These are phyloP conservation scores for Quercus gilva DNA, from an alignment of 306 rosid species.

Conservation along the genomic window DNA sequence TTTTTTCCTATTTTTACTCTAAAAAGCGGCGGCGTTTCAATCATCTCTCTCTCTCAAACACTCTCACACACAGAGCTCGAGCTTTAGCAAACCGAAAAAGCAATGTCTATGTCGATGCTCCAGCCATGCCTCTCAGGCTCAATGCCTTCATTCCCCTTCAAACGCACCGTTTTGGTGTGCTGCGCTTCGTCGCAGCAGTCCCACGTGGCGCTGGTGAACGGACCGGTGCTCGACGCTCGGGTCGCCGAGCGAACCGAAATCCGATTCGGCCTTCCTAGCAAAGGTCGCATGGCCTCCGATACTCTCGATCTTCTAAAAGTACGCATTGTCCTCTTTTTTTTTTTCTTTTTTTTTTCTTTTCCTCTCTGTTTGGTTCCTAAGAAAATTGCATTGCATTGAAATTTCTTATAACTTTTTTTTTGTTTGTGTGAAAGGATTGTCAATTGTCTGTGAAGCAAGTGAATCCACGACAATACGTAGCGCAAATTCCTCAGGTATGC, in stretches of 20 bases:
- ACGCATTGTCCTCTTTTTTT: neutral
- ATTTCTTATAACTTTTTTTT: neutral
- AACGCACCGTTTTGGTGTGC: too few species aligned
- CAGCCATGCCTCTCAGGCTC: too few species aligned
- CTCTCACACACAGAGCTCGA: too few species aligned
- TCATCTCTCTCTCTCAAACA: too few species aligned
- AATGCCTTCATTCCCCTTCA: too few species aligned
- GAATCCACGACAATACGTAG: conserved; percentile 85
- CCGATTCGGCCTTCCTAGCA: conserved; percentile 88
- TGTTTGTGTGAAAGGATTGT: conserved; percentile 44
- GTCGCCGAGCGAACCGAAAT: conserved; percentile 42
- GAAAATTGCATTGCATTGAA: neutral
- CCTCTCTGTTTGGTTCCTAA: neutral
- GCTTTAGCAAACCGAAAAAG: too few species aligned
- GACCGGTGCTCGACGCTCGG: conserved; percentile 18
- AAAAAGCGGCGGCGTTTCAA: too few species aligned
- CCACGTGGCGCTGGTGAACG: conserved; percentile 29
- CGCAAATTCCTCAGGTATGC: conserved; percentile 75
- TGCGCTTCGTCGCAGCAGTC: too few species aligned
- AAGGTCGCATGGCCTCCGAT: conserved; percentile 86
- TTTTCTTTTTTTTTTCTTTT: too few species aligned
- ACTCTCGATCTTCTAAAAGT: conserved; percentile 88
- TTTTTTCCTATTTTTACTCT: too few species aligned
- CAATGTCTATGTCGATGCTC: too few species aligned
- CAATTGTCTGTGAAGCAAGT: conserved; percentile 83